A percentile compares a stretch with the other conserved stretches of the same genome.
These are phyloP conservation scores for Lactarius vividus DNA, from an alignment of 768 basidiomycete species.

Conservation along the genomic window DNA sequence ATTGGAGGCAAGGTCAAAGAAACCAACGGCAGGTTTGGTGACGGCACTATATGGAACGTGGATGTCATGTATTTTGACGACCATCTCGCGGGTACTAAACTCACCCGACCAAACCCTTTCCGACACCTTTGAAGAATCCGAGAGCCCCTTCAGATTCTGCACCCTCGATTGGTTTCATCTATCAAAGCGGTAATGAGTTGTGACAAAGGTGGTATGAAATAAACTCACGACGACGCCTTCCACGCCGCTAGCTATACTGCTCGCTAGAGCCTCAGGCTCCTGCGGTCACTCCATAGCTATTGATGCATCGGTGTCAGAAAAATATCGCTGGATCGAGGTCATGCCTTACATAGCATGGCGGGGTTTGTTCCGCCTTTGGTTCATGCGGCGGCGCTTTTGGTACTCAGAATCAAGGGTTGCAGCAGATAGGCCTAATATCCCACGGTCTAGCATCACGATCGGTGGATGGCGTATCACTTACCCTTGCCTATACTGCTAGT, in stretches of 20 bases:
- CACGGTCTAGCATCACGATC: not conserved
- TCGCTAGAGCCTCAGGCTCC: constrained; percentile 94
- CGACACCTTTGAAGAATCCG: constrained; percentile 98
- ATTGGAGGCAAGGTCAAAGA: constrained; percentile 94
- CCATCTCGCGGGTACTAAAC: constrained; percentile 20
- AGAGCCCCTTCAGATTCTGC: constrained; percentile 91
- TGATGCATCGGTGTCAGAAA: not conserved
- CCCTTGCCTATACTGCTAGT: constrained; percentile 98
- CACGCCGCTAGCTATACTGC: constrained; percentile 91
- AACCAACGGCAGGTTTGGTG: constrained; percentile 95
- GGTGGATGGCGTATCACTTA: constrained; percentile 31
- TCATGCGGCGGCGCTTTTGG: constrained; percentile 84
- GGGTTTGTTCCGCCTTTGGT: constrained; percentile 89
- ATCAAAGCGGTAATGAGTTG: constrained; percentile 2
- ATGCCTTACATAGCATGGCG: constrained; percentile 83
- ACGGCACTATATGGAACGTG: constrained; percentile 58
- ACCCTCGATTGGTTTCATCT: constrained; percentile 98
- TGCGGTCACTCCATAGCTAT: constrained; percentile 90
- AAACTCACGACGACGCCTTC: constrained; percentile 84
- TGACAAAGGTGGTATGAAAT: constrained; percentile 12
- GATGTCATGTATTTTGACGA: not conserved
- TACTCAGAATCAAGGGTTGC: constrained; percentile 97
- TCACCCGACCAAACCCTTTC: constrained; percentile 93
- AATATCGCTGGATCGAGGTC: not conserved
- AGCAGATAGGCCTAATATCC: constrained; percentile 75